These are phyloP conservation scores for Ganoderma leucocontextum DNA, from an alignment of 1,284 basidiomycete species.

Conservation along the genomic window DNA sequence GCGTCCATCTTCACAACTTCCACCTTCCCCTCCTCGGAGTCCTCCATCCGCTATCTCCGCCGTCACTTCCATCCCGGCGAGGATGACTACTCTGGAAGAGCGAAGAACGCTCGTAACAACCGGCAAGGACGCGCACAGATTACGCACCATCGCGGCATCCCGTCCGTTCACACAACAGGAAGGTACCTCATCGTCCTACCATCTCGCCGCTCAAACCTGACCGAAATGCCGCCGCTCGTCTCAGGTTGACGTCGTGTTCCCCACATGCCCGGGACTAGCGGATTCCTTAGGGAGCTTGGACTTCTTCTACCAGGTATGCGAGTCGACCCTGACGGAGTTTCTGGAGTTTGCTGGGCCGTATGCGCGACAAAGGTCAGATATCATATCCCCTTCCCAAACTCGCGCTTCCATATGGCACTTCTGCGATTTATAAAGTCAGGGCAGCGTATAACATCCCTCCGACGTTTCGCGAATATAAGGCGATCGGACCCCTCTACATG, in stretches of 20 bases:
- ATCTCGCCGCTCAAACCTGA: neutral
- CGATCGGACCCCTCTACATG: neutral
- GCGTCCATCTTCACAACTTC: neutral
- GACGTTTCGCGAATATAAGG: neutral
- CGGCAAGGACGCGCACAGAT: neutral
- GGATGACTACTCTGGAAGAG: slow-evolving; percentile 6
- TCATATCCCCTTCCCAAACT: neutral
- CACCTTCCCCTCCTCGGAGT: slow-evolving; percentile 4
- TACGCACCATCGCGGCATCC: slow-evolving; percentile 20
- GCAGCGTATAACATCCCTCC: no score
- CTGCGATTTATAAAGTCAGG: neutral
- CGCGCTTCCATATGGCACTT: neutral
- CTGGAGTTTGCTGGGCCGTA: slow-evolving; percentile 44
- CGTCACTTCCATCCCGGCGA: neutral
- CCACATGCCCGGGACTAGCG: slow-evolving; percentile 48
- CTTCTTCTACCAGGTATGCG: slow-evolving; percentile 52
- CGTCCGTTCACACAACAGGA: slow-evolving; percentile 31
- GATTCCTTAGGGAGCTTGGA: slow-evolving; percentile 48
- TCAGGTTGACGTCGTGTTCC: slow-evolving; percentile 66
- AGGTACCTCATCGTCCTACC: slow-evolving; percentile 8
- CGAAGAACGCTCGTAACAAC: neutral
- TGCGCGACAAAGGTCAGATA: slow-evolving; percentile 28
- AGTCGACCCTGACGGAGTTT: slow-evolving; percentile 51
- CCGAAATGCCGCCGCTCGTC: neutral
- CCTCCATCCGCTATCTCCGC: neutral